Base-by-base conservation (phyloP, 108 stramenopile genomes). In the Discostella stelligeroides region DNA sequence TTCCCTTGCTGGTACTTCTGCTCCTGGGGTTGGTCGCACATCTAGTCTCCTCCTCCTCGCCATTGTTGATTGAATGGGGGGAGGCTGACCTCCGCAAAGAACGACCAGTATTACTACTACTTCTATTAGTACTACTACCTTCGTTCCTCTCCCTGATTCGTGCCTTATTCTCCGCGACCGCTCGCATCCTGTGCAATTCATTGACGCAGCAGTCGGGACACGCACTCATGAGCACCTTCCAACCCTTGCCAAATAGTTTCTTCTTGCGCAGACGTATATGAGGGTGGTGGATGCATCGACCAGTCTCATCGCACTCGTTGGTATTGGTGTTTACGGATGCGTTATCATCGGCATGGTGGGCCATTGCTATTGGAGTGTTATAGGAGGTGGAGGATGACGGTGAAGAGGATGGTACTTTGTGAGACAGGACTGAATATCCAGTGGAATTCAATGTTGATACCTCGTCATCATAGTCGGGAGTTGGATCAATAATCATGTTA, bases 161-260 rank as follows among this genome's bases (percentile, higher is more conserved):
- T 7, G 34, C 23, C 41, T 43, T 45, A 25, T 40, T 58, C 38
- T 58, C 20, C 50, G 67, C 66, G 0, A 12, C 60, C 49, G 27
- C 23, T 34, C 71, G 64, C 15, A 79, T 51, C 7, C 66, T 57
- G 9, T 60, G 59, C 45, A 79, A 60, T 64, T 79, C 70, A 14
- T 68, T 65, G 0, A 79, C 70, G n/a, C 77, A 79, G 43, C 77
- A 79, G 49, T 79, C 77, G 15, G 77, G 77, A 62, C 77, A 79
- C 4, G 77, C 70, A 34, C 42, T 72, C 77, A 72, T 79, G 43
- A 72, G 77, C 10, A 79, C 59, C 70, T 79, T 79, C 77, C 77
- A 79, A 39, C 70, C 77, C 45, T 69, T 58, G n/a, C 70, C 70
- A 48, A 79, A 58, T 25, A 79, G 46, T 51, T 79, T 79, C 61